Percentiles rank a stretch among this genome's conserved stretches.
Evolutionary conservation across 257 asterid genomes (phyloP).

Genomic region (Anisodus acutangulus): DNA sequence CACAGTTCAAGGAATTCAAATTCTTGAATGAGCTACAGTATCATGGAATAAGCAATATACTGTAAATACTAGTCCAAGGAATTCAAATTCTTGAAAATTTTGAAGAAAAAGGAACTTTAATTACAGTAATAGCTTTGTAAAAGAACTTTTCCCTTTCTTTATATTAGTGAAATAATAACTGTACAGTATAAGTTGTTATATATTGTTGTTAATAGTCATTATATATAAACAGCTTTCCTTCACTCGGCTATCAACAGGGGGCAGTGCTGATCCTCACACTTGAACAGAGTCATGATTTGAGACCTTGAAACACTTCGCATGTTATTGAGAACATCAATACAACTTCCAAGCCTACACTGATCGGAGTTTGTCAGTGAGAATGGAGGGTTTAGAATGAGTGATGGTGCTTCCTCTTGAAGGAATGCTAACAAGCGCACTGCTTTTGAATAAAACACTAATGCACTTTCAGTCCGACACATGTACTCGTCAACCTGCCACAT

Average conservation of each 20-base stretch:
- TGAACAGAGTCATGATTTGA: constrained; percentile 58
- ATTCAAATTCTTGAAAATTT: neutral
- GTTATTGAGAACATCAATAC: constrained; percentile 63
- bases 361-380: constrained; percentile 76
- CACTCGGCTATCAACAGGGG: constrained; percentile 26
- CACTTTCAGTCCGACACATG: constrained; percentile 60
- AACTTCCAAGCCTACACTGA: constrained; percentile 61
- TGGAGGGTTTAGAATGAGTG: constrained; percentile 78
- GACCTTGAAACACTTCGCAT: constrained; percentile 69
- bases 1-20: neutral
- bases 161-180: constrained; percentile 23
- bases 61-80: neutral
- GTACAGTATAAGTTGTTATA: constrained; percentile 22
- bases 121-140: neutral
- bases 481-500: constrained; percentile 73
- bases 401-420: constrained; percentile 74
- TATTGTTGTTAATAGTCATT: constrained; percentile 29
- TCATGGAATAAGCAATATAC: neutral
- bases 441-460: constrained; percentile 62
- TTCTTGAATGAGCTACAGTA: neutral
- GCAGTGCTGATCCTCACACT: constrained; percentile 50
- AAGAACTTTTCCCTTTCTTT: neutral
- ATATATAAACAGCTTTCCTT: neutral
- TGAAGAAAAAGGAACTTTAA: neutral
- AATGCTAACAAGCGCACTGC: constrained; percentile 60